Evolutionary conservation across 805 yeast species (phyloP).

Genomic region (Tanozyma kutaoensis): DNA sequence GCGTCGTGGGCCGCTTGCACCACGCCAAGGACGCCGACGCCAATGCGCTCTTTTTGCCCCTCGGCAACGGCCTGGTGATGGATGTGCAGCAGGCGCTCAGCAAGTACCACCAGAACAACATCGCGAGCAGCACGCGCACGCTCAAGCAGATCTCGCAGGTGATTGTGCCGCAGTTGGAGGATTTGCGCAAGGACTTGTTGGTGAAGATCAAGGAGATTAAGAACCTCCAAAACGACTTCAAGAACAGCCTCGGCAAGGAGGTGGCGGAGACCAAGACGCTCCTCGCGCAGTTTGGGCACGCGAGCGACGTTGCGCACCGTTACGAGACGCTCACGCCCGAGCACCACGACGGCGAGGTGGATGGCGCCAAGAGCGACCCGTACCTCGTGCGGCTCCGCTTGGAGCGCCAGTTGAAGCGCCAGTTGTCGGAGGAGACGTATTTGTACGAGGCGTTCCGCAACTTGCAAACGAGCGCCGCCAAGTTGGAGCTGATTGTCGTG

Average conservation of each 20-base stretch:
- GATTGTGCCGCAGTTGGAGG: slow-evolving; percentile 42
- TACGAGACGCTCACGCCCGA: slow-evolving; percentile 11
- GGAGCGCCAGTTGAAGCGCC: slow-evolving; percentile 68
- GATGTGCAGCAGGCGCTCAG: slow-evolving; percentile 65
- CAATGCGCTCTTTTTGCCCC: slow-evolving; percentile 52
- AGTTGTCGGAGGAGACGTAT: slow-evolving; percentile 72
- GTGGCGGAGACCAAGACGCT: slow-evolving; percentile 19
- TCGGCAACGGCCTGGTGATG: slow-evolving; percentile 70
- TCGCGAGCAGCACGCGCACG: slow-evolving; percentile 23
- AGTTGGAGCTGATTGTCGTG: slow-evolving; percentile 75
- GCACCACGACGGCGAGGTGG: slow-evolving; percentile 14
- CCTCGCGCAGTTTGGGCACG: slow-evolving; percentile 37
- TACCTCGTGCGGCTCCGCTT: slow-evolving; percentile 57
- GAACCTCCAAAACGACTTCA: slow-evolving; percentile 73
- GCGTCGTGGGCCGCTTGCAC: slow-evolving; percentile 1
- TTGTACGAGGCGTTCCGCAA: slow-evolving; percentile 82
- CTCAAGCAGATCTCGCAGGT: slow-evolving; percentile 35
- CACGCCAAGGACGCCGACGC: neutral
- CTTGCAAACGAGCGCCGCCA: slow-evolving; percentile 77
- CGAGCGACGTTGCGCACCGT: slow-evolving; percentile 51
- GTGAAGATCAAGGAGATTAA: slow-evolving; percentile 82
- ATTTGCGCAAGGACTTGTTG: slow-evolving; percentile 54
- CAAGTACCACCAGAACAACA: slow-evolving; percentile 31
- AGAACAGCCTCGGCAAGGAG: slow-evolving; percentile 59
- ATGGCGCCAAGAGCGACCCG: slow-evolving; percentile 57